Conservation (phyloP, 768 basidiomycete species). For the Vararia minispora region DNA sequence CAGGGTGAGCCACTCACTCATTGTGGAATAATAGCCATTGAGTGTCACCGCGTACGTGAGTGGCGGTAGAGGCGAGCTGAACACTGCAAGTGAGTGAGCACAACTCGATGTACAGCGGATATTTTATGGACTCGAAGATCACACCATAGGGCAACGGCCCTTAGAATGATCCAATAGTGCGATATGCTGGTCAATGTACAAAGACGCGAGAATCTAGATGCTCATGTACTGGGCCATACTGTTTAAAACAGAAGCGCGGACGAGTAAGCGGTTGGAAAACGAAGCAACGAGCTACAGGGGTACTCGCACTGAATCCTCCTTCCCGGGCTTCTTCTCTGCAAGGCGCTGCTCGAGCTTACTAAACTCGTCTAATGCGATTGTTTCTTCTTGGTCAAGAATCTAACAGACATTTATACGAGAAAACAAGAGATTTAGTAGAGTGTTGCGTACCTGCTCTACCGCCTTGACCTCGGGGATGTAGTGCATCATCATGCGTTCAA, state of each 20-base stretch:
- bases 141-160: too few relatives aligned
- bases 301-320: slow-evolving; percentile 38
- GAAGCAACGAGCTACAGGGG: slow-evolving; percentile 3
- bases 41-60: too few relatives aligned
- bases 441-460: slow-evolving; percentile 71
- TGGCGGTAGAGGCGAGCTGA: too few relatives aligned
- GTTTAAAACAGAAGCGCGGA: slow-evolving; percentile 9
- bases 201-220: slow-evolving; percentile 24
- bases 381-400: slow-evolving; percentile 87
- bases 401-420: slow-evolving; percentile 20
- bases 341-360: slow-evolving; percentile 74
- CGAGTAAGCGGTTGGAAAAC: not conserved
- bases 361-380: slow-evolving; percentile 80
- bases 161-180: too few relatives aligned
- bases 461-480: slow-evolving; percentile 95
- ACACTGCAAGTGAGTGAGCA: too few relatives aligned
- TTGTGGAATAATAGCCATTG: too few relatives aligned
- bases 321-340: slow-evolving; percentile 25
- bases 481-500: slow-evolving; percentile 98
- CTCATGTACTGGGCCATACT: slow-evolving; percentile 85
- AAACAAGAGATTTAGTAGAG: not conserved
- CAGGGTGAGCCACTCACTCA: too few relatives aligned
- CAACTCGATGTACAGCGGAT: slow-evolving; percentile 7
- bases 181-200: not conserved
- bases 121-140: not conserved